phyloP scores from a whole-genome alignment of 768 basidiomycete species.

The Multifurca ochricompacta region DNA sequence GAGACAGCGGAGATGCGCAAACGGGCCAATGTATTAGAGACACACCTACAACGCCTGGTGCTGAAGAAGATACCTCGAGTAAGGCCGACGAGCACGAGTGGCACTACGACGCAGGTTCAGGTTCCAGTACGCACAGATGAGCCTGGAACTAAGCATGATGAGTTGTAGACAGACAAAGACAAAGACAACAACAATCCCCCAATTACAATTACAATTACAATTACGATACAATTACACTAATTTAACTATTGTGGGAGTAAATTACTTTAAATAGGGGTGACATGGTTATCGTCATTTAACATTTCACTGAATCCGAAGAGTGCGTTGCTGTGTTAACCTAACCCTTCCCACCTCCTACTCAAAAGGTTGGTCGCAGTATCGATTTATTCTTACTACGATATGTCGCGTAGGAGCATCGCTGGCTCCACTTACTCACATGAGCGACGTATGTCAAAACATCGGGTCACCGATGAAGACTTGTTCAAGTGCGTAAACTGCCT shows the following conservation, averaged over 20 bases:
- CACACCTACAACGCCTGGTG: conserved; percentile 56
- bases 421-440: conserved; percentile 44
- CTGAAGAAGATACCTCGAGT: conserved; percentile 62
- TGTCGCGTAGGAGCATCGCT: conserved; percentile 75
- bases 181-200: too few relatives aligned
- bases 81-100: conserved; percentile 37
- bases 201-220: not conserved
- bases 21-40: conserved; percentile 73
- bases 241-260: not conserved
- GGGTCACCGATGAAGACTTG: conserved; percentile 78
- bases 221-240: not conserved
- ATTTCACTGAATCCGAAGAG: not conserved
- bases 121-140: conserved; percentile 8
- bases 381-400: not conserved
- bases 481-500: conserved; percentile 74
- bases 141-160: conserved; percentile 2
- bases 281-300: not conserved
- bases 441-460: conserved; percentile 65
- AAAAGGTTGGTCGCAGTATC: not conserved
- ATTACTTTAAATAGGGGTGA: not conserved
- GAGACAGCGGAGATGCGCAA: conserved; percentile 80
- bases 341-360: too few relatives aligned
- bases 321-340: too few relatives aligned
- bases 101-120: conserved; percentile 27
- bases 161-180: conserved; percentile 12